Evolutionary conservation across 176 grass and related monocot species (phyloP), one percentile per base, ranked within the genome.

Genomic region (Ampelocalamus luodianensis): DNA sequence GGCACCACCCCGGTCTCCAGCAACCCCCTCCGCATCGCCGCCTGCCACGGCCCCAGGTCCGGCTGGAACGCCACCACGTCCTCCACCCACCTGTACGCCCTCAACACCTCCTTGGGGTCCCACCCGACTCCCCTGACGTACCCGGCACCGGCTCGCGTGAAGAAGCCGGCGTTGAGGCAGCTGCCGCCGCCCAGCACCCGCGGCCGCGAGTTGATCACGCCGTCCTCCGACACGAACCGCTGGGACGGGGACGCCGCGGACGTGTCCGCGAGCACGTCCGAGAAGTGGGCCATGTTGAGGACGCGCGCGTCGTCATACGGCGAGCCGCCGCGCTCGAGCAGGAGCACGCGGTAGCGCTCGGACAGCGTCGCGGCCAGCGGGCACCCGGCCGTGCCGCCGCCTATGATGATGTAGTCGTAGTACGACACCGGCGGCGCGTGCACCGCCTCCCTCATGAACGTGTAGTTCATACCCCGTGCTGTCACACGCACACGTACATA

Each of bases 161-260:
- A 97, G 92, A 97, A 97, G 3, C 95, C 95, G 0, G 91, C 95
- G 84, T 97, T 97, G 79, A 97, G 27, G 89, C 93, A 93, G 82
- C 81, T 95, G 29, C 95, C 95, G 23, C 95, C 95, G 51, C 95
- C 95, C 43, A 97, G 93, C 81, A 94, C 90, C 42, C 95, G 85
- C 0, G 93, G 92, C 17, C 95, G 91, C 6, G 89, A 63, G 67
- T 94, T 95, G 88, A 92, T 73, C 62, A 97, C 95, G 68, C 93
- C 95, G 65, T 97, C 95, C 87, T 82, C 79, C 1, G 95, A 95
- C 65, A 97, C 85, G 89, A 97, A 95, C 73, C 88, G 75, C 81
- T 97, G 95, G 49, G 95, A 83, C 23, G 95, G 86, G 0, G 95
- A 95, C 50, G 79, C 26, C 54, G 76, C 87, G 29, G 92, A 95